A percentile compares a stretch with the other conserved stretches of the same genome.
Conservation (phyloP, 2,329 filamentous ascomycete species). For the Sporothrix brunneoviolacea region DNA sequence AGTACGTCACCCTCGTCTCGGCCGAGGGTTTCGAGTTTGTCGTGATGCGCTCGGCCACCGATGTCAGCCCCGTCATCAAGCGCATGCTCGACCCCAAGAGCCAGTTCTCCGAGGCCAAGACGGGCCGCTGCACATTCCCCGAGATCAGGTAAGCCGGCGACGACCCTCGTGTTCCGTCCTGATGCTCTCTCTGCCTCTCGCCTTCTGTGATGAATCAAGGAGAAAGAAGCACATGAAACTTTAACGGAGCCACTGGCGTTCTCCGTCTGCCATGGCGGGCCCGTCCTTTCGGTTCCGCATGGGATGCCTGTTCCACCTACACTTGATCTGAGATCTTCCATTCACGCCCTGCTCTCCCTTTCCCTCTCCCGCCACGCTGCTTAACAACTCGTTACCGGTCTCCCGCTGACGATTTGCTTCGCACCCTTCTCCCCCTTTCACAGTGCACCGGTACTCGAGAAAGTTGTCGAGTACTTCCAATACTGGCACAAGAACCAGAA, state of each 20-base stretch:
- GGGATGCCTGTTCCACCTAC: conserved; percentile 18
- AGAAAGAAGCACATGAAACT: conserved; percentile 17
- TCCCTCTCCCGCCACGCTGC: background rate
- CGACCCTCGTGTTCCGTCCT: conserved; percentile 1
- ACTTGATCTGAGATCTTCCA: conserved; percentile 22
- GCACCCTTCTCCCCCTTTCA: conserved; percentile 4
- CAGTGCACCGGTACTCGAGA: conserved; percentile 69
- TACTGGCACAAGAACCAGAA: conserved; percentile 71
- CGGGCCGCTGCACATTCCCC: conserved; percentile 59
- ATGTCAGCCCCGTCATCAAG: conserved; percentile 65
- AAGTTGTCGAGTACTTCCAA: conserved; percentile 76
- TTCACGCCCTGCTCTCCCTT: background rate
- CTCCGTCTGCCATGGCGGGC: background rate
- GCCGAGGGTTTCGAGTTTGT: conserved; percentile 72
- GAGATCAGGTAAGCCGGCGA: conserved; percentile 61
- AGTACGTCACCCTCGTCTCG: conserved; percentile 73
- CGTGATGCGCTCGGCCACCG: conserved; percentile 62
- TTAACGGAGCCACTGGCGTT: conserved; percentile 15
- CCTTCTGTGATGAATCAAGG: conserved; percentile 27
- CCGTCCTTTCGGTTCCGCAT: conserved; percentile 11
- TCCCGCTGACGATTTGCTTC: background rate
- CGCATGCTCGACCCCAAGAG: conserved; percentile 65
- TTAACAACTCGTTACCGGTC: background rate
- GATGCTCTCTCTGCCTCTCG: background rate
- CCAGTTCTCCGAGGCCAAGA: conserved; percentile 58